phyloP scores from a whole-genome alignment of 257 asterid species.

The Jacaranda mimosifolia region DNA sequence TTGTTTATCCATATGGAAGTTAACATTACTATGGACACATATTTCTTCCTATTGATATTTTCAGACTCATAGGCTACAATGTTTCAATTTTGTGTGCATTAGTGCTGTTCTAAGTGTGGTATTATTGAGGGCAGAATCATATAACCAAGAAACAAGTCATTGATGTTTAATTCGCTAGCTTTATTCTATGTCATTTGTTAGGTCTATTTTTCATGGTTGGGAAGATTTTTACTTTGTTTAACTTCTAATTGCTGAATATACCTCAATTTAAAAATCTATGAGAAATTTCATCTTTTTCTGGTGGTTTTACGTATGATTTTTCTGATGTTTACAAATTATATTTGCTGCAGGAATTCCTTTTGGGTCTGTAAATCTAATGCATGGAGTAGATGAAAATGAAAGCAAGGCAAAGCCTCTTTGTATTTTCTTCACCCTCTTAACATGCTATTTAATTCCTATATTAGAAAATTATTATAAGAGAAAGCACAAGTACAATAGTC shows the following conservation, averaged over 20 bases:
- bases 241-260: constrained; percentile 12
- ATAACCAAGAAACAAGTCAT: background rate
- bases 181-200: constrained; percentile 17
- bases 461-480: constrained; percentile 18
- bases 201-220: background rate
- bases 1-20: constrained; percentile 19
- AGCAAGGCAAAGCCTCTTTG: constrained; percentile 94
- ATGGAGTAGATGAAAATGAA: constrained; percentile 97
- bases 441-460: constrained; percentile 35
- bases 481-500: constrained; percentile 7
- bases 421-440: constrained; percentile 66
- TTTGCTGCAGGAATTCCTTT: constrained; percentile 91
- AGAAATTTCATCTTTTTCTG: constrained; percentile 2
- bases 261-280: background rate
- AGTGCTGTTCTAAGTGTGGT: background rate
- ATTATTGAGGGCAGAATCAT: background rate
- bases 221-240: background rate
- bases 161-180: background rate
- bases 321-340: constrained; percentile 31
- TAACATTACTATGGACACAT: background rate
- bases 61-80: background rate
- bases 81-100: background rate
- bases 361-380: constrained; percentile 94
- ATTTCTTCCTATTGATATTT: constrained; percentile 2
- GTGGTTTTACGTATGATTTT: background rate